Base-by-base conservation (phyloP, 129 eudicot species). In the Oenanthe sinensis region DNA sequence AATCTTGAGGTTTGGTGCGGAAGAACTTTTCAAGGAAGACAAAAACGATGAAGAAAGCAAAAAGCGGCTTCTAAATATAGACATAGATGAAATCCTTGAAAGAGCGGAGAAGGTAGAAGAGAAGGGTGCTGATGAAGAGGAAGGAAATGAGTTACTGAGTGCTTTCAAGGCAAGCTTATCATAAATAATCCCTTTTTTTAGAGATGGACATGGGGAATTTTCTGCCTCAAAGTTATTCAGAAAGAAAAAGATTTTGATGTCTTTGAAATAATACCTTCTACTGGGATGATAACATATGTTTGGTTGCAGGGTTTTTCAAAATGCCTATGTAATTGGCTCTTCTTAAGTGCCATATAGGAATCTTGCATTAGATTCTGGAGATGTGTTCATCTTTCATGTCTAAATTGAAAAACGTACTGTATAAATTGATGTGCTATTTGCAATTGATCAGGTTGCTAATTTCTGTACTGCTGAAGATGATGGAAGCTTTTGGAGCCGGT, bases 1-100 rank as follows among this genome's bases (percentile, higher is more conserved):
- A 67, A 96, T 96, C 78, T 84, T 96, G 85, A 90, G 97, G 86
- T 96, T 96, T 89, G 99, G 99, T 47, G 99, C 99, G 20, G 99
- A 96, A 87, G 99, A 96, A 82, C 84, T 96, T 52, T 96, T 96
- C 55, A 96, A 89, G 85, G 99, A 96, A 86, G 99, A 96, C 20
- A 96, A 81, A 78, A 96, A 91, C 71, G 97, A 96, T 16, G 99
- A 96, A 85, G 99, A 96, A 85, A 96, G 88, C 86, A 92, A 96
- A 87, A 92, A 81, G 83, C 88, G 96, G 82, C 95, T 96, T 78
- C 85, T 96, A 58, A 90, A 91, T 76, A 84, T 96, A 91, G 96
- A 92, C 77, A 96, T 96, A 80, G 99, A 96, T 86, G 99, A 96
- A 86, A 96, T 96, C 78, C 97, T 96, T 85, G 99, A 91, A 82